These are phyloP conservation scores for Carpinus fangiana DNA, from an alignment of 306 rosid genomes.

Conservation along the genomic window DNA sequence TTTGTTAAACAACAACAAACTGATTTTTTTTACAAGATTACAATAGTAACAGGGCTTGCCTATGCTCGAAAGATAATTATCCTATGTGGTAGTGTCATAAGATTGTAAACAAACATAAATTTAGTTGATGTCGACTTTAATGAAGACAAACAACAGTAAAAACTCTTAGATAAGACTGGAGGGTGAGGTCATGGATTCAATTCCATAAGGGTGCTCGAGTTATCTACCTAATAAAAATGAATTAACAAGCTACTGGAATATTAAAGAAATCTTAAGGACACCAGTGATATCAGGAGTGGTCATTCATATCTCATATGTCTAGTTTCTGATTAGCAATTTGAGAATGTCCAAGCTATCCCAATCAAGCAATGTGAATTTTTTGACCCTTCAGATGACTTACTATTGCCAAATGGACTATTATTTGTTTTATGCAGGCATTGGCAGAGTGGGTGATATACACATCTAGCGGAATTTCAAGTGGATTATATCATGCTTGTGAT, in stretches of 20 bases:
- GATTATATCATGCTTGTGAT: conserved; percentile 91
- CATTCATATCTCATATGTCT: background rate
- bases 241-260: background rate
- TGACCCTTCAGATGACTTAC: conserved; percentile 5
- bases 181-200: background rate
- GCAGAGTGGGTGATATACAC: conserved; percentile 90
- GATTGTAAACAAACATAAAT: background rate
- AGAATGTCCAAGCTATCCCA: background rate
- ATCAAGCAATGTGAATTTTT: background rate
- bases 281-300: background rate
- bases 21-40: background rate
- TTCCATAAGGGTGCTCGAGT: background rate
- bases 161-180: background rate
- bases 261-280: background rate
- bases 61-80: background rate
- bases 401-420: conserved; percentile 17
- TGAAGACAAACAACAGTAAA: background rate
- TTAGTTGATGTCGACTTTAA: background rate
- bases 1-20: background rate
- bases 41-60: background rate
- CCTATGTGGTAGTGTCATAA: background rate
- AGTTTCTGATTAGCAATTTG: background rate
- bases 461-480: conserved; percentile 86
- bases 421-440: conserved; percentile 63
- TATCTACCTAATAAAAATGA: background rate